These are phyloP conservation scores for Allium fistulosum DNA, from an alignment of 106 monocot genomes.

Conservation along the genomic window DNA sequence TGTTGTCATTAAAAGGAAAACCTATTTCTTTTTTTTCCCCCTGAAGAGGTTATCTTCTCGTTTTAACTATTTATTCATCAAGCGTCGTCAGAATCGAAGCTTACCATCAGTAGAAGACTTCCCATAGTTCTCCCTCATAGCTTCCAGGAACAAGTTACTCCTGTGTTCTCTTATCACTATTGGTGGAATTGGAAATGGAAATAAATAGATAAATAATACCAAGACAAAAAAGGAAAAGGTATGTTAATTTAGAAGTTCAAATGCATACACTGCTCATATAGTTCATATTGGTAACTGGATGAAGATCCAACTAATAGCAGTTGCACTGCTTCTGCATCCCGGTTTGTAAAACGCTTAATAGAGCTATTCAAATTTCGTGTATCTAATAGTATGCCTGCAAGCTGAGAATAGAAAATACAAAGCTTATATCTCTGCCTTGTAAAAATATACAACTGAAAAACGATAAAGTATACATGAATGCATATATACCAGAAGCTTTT, in stretches of 20 bases:
- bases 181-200: neutral
- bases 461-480: too few species aligned
- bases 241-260: neutral
- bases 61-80: neutral
- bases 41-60: neutral
- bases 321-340: slow-evolving; percentile 52
- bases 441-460: too few species aligned
- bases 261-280: slow-evolving; percentile 39
- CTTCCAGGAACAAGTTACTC: slow-evolving; percentile 32
- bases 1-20: neutral
- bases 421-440: too few species aligned
- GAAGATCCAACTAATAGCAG: slow-evolving; percentile 39
- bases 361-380: slow-evolving; percentile 30
- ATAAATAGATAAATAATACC: neutral
- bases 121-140: slow-evolving; percentile 24
- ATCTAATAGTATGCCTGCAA: slow-evolving; percentile 57
- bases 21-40: neutral
- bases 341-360: slow-evolving; percentile 20
- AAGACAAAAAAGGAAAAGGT: neutral
- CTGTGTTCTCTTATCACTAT: slow-evolving; percentile 38
- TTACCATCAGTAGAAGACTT: slow-evolving; percentile 28
- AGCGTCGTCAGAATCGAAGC: neutral
- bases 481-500: slow-evolving; percentile 36
- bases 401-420: slow-evolving; percentile 13
- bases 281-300: slow-evolving; percentile 24